Base-by-base conservation (phyloP, 495 filamentous ascomycete genomes). In the Recurvomyces mirabilis region DNA sequence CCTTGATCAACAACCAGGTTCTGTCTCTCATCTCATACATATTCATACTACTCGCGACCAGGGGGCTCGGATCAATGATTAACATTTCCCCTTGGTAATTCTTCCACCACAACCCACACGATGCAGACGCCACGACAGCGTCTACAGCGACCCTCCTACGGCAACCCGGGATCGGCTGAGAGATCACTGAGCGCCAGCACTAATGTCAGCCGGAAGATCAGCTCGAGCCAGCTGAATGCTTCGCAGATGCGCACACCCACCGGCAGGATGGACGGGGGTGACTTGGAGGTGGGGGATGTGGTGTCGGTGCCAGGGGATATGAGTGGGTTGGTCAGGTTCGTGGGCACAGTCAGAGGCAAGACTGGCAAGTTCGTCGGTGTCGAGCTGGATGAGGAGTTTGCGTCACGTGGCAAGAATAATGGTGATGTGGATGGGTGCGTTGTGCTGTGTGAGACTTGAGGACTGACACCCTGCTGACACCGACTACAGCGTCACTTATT, bases 301-400 rank as follows among this genome's bases (percentile, higher is more conserved):
- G 91, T 99, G 40, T 88, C 96, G 47, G 89, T 95, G 39, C 91
- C 91, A 5, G 93, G 91, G 9, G 87, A 79, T 54, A 95, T 99
- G 89, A 68, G 81, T 52, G 91, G 91, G 19, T 82, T 76, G 19
- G 75, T 99, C 43, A 87, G 82, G 61, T 99, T 89, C 59, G 68
- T 99, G 47, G 91, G 91, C 4, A 66, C 67, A 28, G 88, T 99
- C 24, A 75, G 78, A 37, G 89, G 88, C 43, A 94, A 94, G 68
- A 84, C 82, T 38, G 91, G 91, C 29, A 72, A 75, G 11, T 99
- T 96, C 68, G 87, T 82, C 20, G 91, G 91, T n/a, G 85, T 99
- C 33, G 93, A 99, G 61, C 67, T 99, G 48, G 79, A 82, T 52
- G 66, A 73, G 40, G 84, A 93, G 50, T 87, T 77, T 60, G 80